Evolutionary conservation across 345 rosid genomes (phyloP).

Genomic region (Salix suchowensis): DNA sequence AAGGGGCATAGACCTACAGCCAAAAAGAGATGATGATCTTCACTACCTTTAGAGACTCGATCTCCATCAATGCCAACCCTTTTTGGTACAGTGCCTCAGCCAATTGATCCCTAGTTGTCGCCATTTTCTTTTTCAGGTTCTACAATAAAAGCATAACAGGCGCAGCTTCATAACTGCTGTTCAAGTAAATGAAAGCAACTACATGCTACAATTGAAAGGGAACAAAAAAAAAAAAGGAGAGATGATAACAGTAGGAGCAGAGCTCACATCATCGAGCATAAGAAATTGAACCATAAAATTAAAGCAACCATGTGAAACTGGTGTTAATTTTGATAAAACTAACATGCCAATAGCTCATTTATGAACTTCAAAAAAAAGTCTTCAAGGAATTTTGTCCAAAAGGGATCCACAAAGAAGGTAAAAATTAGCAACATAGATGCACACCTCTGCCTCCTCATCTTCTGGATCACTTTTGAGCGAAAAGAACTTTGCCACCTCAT

Average conservation of each 20-base stretch:
- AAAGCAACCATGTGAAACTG: neutral
- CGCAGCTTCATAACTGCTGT: neutral
- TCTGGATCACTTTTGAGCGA: slow-evolving; percentile 75
- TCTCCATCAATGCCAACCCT: slow-evolving; percentile 66
- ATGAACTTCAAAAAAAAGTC: neutral
- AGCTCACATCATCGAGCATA: neutral
- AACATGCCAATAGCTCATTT: neutral
- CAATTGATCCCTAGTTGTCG: slow-evolving; percentile 71
- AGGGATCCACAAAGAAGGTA: neutral
- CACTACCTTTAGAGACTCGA: slow-evolving; percentile 57
- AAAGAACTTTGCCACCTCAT: slow-evolving; percentile 68
- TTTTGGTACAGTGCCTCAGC: slow-evolving; percentile 85
- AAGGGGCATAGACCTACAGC: neutral
- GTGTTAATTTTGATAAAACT: neutral
- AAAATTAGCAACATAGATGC: slow-evolving; percentile 5
- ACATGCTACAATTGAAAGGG: neutral
- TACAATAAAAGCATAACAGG: slow-evolving; percentile 12
- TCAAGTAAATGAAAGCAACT: neutral
- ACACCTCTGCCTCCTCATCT: slow-evolving; percentile 87
- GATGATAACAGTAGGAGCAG: neutral
- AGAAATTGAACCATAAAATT: neutral
- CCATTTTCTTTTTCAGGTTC: slow-evolving; percentile 79
- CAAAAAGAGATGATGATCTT: neutral
- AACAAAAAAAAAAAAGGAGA: neutral
- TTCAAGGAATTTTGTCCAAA: neutral